Conservation (phyloP, 2,329 filamentous ascomycete genomes). For the Penicillium sp. region DNA sequence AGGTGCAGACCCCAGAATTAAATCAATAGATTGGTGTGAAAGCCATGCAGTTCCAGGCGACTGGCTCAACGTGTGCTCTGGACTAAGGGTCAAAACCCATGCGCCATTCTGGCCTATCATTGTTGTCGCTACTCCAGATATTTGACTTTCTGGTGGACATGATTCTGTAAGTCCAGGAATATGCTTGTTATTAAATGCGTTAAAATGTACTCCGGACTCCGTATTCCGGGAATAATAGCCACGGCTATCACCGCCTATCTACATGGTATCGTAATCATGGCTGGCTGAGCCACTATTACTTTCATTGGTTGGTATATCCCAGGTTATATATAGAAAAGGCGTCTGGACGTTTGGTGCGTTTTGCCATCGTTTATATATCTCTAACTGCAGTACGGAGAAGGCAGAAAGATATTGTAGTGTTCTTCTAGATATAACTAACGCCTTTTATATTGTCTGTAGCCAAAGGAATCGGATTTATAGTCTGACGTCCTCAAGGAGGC, state of each 20-base stretch:
- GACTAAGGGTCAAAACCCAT: conserved; percentile 2
- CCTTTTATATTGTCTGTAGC: not conserved
- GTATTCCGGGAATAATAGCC: not conserved
- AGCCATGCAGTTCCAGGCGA: conserved; percentile 2
- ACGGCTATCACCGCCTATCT: not conserved
- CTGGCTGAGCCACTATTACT: not conserved
- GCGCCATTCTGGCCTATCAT: conserved; percentile 6
- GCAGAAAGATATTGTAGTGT: too few species aligned
- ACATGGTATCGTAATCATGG: not conserved
- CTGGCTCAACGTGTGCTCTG: conserved; percentile 4
- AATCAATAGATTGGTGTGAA: conserved; percentile 1
- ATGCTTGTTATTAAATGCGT: not conserved
- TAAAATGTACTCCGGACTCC: not conserved
- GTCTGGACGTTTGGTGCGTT: not conserved
- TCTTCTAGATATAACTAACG: not conserved
- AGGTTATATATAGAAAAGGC: not conserved
- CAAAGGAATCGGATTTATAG: not conserved
- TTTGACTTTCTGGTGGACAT: conserved; percentile 1
- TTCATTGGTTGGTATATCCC: not conserved
- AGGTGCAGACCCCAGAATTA: not conserved
- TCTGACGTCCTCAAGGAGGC: not conserved
- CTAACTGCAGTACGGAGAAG: not conserved
- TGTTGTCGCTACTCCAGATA: conserved; percentile 4
- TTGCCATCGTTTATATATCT: not conserved
- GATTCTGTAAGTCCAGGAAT: not conserved